These are phyloP conservation scores for Lepidium africanum DNA, from an alignment of 345 rosid genomes.

Conservation along the genomic window DNA sequence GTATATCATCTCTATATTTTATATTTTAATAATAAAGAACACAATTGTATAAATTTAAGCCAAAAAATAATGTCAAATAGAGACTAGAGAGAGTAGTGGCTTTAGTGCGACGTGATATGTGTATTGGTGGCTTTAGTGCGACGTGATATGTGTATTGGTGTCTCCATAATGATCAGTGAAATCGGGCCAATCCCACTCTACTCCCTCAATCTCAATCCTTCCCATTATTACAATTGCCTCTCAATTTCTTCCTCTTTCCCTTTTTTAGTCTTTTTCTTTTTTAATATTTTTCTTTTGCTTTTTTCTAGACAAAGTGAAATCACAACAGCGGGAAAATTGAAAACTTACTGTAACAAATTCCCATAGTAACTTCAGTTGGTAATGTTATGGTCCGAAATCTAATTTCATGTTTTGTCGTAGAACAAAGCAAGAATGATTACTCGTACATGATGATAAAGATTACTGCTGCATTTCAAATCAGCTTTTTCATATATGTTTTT, in stretches of 20 bases:
- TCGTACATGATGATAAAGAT: conserved; percentile 5
- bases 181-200: background rate
- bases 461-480: conserved; percentile 18
- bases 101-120: conserved; percentile 20
- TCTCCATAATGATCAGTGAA: conserved; percentile 16
- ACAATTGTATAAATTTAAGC: background rate
- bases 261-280: background rate
- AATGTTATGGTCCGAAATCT: background rate
- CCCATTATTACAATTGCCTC: conserved; percentile 21
- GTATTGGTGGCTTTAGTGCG: conserved; percentile 20
- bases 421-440: conserved; percentile 24
- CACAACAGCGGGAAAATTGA: background rate
- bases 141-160: conserved; percentile 24
- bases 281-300: background rate
- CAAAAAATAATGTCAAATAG: background rate
- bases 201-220: conserved; percentile 14
- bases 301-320: background rate
- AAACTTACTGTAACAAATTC: background rate
- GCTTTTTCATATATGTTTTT: conserved; percentile 19
- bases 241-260: background rate
- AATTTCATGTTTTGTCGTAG: conserved; percentile 1
- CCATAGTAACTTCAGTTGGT: background rate
- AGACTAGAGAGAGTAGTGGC: conserved; percentile 21
- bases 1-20: background rate
- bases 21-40: no score